These are phyloP conservation scores for Hemisphaericaspora nanyangensis DNA, from an alignment of 805 yeast species.

Conservation along the genomic window DNA sequence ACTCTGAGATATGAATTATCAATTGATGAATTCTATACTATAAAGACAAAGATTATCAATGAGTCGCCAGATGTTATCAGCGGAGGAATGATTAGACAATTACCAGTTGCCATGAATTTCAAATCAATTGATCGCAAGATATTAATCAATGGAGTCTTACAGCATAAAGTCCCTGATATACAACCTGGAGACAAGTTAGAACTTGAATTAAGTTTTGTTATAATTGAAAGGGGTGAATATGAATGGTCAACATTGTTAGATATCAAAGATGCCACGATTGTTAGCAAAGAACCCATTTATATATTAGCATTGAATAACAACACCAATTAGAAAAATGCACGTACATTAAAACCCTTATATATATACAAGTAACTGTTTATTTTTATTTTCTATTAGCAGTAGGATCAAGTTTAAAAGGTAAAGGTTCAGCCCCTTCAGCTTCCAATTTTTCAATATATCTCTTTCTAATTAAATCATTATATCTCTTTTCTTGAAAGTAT, in stretches of 20 bases:
- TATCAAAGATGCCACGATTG: constrained; percentile 14
- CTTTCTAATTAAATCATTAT: constrained; percentile 67
- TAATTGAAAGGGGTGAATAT: constrained; percentile 74
- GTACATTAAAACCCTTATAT: background rate
- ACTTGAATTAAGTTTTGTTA: constrained; percentile 53
- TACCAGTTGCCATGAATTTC: constrained; percentile 37
- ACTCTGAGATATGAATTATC: constrained; percentile 31
- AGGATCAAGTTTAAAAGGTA: constrained; percentile 26
- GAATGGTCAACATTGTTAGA: constrained; percentile 63
- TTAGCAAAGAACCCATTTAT: constrained; percentile 30
- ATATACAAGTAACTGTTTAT: background rate
- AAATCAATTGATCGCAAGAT: constrained; percentile 51
- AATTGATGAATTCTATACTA: constrained; percentile 48
- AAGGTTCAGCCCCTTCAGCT: constrained; percentile 54
- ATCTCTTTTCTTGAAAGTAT: constrained; percentile 87
- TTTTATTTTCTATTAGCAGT: background rate
- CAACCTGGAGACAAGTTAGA: constrained; percentile 39
- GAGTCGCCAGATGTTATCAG: constrained; percentile 35
- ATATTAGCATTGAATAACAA: constrained; percentile 25
- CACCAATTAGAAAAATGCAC: background rate
- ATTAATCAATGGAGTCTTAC: constrained; percentile 70
- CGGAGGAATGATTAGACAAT: constrained; percentile 56
- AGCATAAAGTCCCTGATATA: constrained; percentile 41
- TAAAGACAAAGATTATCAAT: constrained; percentile 51
- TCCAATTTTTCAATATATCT: constrained; percentile 67